Conservation (phyloP, 2,329 filamentous ascomycete species). For the Monilinia vaccinii-corymbosi region DNA sequence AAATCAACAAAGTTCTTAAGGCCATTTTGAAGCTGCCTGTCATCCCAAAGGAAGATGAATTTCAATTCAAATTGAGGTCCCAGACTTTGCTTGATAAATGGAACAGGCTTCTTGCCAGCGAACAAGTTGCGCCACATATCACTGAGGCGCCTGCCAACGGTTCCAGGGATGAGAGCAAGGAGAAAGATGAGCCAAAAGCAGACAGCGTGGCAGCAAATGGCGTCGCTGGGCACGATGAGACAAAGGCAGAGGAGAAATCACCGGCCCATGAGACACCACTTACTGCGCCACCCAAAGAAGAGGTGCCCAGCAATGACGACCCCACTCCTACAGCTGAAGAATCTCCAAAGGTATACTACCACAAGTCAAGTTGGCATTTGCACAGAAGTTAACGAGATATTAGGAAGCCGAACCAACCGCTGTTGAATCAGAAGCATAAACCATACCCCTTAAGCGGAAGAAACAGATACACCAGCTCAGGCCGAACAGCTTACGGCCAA, state of each 20-base stretch:
- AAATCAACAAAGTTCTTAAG: slow-evolving; percentile 98
- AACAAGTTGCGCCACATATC: slow-evolving; percentile 35
- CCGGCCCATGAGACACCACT: slow-evolving; percentile 29
- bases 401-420: slow-evolving; percentile 18
- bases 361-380: background rate
- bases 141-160: slow-evolving; percentile 26
- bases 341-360: slow-evolving; percentile 15
- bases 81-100: slow-evolving; percentile 74
- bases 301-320: slow-evolving; percentile 25
- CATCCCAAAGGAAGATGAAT: slow-evolving; percentile 84
- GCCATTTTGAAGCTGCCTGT: slow-evolving; percentile 74
- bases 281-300: slow-evolving; percentile 21
- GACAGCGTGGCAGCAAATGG: slow-evolving; percentile 27
- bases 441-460: background rate
- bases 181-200: slow-evolving; percentile 23
- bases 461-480: background rate
- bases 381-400: slow-evolving; percentile 9
- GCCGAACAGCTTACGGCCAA: background rate
- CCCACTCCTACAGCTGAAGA: slow-evolving; percentile 14
- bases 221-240: slow-evolving; percentile 27
- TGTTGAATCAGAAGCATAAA: slow-evolving; percentile 15
- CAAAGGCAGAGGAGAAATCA: slow-evolving; percentile 33
- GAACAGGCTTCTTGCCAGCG: slow-evolving; percentile 70
- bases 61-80: slow-evolving; percentile 78
- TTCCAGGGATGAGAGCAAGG: slow-evolving; percentile 34